Evolutionary conservation across 1,284 basidiomycete species (phyloP).

Genomic region (Ceratobasidium sp.): DNA sequence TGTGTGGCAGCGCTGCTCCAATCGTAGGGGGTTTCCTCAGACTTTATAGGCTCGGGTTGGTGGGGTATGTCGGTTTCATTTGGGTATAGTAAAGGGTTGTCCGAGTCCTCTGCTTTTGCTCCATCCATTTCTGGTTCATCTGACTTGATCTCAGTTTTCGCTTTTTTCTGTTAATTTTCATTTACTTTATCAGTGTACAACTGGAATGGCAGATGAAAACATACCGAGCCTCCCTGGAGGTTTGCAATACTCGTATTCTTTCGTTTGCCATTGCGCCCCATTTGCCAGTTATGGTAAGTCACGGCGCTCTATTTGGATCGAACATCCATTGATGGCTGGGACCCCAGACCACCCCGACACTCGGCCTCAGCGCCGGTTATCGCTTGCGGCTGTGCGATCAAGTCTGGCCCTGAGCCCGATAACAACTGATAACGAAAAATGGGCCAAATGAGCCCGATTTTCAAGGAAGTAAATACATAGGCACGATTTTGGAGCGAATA

Average conservation of each 20-base stretch:
- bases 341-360: conserved; percentile 23
- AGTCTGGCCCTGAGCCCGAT: not conserved
- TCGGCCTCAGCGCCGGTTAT: not conserved
- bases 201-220: not conserved
- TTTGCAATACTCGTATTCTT: not conserved
- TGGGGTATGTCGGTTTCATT: no score
- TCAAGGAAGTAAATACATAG: not conserved
- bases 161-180: not conserved
- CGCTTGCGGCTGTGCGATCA: conserved; percentile 11
- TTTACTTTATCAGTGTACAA: no score
- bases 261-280: not conserved
- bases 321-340: not conserved
- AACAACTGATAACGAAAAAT: conserved; percentile 1
- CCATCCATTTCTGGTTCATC: not conserved
- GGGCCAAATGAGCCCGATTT: not conserved
- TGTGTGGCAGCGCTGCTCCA: not conserved
- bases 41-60: not conserved
- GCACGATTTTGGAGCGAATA: no score
- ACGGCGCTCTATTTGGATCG: not conserved
- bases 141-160: not conserved
- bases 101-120: not conserved
- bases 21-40: not conserved
- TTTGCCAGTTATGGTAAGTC: not conserved
- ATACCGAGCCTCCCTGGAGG: not conserved
- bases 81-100: no score